Evolutionary conservation across 2,329 filamentous ascomycete genomes (phyloP).

Genomic region (Calonectria naviculata): DNA sequence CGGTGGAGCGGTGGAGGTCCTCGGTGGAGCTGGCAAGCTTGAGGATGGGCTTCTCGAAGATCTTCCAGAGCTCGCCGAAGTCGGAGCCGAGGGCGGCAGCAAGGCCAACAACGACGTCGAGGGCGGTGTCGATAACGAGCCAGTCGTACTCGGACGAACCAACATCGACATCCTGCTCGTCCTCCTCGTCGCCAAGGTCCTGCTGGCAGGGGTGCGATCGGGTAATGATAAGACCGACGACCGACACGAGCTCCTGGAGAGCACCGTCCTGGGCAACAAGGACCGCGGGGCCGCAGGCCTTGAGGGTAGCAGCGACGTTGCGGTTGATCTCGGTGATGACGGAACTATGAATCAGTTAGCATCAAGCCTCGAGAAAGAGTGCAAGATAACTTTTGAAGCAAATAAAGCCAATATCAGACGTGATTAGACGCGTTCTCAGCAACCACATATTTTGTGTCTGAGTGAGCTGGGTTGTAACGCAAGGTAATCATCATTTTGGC

Average conservation of each 20-base stretch:
- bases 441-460: slow-evolving; percentile 88
- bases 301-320: slow-evolving; percentile 89
- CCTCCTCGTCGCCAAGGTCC: slow-evolving; percentile 85
- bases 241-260: slow-evolving; percentile 80
- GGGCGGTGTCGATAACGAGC: slow-evolving; percentile 93
- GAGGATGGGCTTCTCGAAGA: slow-evolving; percentile 92
- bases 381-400: slow-evolving; percentile 35
- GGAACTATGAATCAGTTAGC: slow-evolving; percentile 69
- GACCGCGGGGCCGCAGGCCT: slow-evolving; percentile 89
- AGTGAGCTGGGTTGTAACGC: slow-evolving; percentile 99
- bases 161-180: slow-evolving; percentile 75
- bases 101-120: slow-evolving; percentile 90
- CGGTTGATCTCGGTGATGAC: slow-evolving; percentile 96
- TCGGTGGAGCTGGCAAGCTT: slow-evolving; percentile 90
- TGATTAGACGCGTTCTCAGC: slow-evolving; percentile 81
- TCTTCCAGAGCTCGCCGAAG: slow-evolving; percentile 92
- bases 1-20: slow-evolving; percentile 86
- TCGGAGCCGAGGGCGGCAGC: slow-evolving; percentile 82
- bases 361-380: slow-evolving; percentile 30
- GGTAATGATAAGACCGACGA: slow-evolving; percentile 83
- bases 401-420: slow-evolving; percentile 45
- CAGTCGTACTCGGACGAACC: slow-evolving; percentile 97
- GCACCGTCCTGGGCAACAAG: slow-evolving; percentile 76
- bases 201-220: slow-evolving; percentile 94
- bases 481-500: slow-evolving; percentile 82